Evolutionary conservation across 495 filamentous ascomycete species (phyloP), one percentile per base, ranked within the genome.

Genomic region (Physcia stellaris): DNA sequence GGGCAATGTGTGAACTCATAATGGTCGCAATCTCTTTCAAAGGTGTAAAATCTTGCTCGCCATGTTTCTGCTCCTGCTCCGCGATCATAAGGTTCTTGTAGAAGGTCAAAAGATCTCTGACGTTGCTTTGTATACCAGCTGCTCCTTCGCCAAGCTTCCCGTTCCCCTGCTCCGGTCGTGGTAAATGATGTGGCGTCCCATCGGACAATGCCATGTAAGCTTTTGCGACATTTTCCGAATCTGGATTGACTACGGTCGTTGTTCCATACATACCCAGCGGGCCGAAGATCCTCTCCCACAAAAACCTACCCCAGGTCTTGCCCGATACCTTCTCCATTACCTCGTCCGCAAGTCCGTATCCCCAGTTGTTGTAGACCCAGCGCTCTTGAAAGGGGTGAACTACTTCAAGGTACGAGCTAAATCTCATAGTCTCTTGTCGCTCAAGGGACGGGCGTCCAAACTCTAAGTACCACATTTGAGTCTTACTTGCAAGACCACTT

Each of bases 321-420:
- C 61, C 63, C 1, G 62, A 64, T 1, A 62, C 21, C 17, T 51
- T 51, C 51, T 73, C 57, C 1, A 71, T 37, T 7, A 53, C 50
- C 44, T 73, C 56, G 22, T 57, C 48, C 0, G 59, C 60, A 4
- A 58, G 56, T 21, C 61, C 54, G 41, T 52, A 77, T 59, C 68
- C 66, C 36, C 62, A 45, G 29, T 74, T 75, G 46, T 58, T 68
- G 42, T 74, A 74, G 24, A 45, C 16, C 29, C 29, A 45, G 1
- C 6, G 12, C 11, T 33, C 6, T 62, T 53, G 26, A 49, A 72
- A 12, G 10, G 45, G 4, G 52, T 58, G 3, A 64, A 53, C 12
- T 58, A 58, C 22, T 57, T 51, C 11, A 40, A 39, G 0, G 53
- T 58, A 30, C 64, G 37, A 1, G 60, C 60, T 24, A 68, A 30